A percentile compares a stretch with the other conserved stretches of the same genome.
Evolutionary conservation across 345 rosid genomes (phyloP).

Genomic region (Salix exigua): DNA sequence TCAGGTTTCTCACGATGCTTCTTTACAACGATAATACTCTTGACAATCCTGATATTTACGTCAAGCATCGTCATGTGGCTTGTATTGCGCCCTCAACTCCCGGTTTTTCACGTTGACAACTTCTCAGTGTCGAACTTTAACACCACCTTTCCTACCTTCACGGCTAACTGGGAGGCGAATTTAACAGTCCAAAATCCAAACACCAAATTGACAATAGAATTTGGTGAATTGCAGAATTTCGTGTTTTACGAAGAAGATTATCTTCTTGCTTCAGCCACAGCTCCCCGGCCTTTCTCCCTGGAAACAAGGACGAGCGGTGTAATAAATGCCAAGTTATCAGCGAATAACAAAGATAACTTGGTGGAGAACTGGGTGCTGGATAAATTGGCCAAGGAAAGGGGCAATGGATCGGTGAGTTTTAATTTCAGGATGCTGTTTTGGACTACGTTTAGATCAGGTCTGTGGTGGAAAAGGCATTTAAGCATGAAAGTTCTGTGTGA

Average conservation of each 20-base stretch:
- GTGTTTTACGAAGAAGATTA: constrained; percentile 36
- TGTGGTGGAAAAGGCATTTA: constrained; percentile 16
- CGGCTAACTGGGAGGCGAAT: constrained; percentile 42
- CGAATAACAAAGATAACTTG: background rate
- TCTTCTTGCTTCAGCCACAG: constrained; percentile 17
- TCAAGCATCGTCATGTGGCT: constrained; percentile 52
- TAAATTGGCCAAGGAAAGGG: constrained; percentile 24
- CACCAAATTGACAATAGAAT: constrained; percentile 51
- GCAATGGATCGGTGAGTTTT: constrained; percentile 22
- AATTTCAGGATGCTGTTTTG: constrained; percentile 20
- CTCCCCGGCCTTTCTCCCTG: constrained; percentile 15
- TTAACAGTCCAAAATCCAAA: constrained; percentile 63
- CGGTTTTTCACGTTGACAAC: constrained; percentile 43
- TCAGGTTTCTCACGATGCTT: constrained; percentile 38
- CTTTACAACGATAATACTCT: constrained; percentile 28
- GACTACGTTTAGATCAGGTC: constrained; percentile 12
- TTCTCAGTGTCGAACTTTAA: constrained; percentile 49
- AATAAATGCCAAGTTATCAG: background rate
- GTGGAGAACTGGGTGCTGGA: constrained; percentile 15
- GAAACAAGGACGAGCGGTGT: constrained; percentile 1
- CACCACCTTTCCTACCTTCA: constrained; percentile 27
- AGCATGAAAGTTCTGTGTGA: constrained; percentile 30
- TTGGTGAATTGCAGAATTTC: constrained; percentile 46
- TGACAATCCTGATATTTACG: constrained; percentile 30
- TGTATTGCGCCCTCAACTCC: constrained; percentile 51